These are phyloP conservation scores for Poronia punctata DNA, from an alignment of 495 filamentous ascomycete genomes.

Conservation along the genomic window DNA sequence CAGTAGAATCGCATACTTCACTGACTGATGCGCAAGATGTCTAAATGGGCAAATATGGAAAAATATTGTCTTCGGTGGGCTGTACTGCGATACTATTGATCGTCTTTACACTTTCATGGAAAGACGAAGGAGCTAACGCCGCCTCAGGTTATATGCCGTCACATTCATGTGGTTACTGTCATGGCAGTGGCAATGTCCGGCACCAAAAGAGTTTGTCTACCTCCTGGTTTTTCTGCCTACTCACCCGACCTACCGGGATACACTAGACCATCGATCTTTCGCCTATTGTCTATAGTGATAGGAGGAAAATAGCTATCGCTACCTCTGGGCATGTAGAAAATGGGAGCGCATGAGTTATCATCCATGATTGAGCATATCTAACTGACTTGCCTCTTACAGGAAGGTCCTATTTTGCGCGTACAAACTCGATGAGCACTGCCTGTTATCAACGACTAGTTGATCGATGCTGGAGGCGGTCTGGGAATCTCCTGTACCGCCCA, in stretches of 20 bases:
- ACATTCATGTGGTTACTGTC: constrained; percentile 48
- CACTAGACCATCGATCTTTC: too few relatives aligned
- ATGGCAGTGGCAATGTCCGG: constrained; percentile 33
- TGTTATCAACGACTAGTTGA: constrained; percentile 80
- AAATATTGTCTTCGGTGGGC: too few relatives aligned
- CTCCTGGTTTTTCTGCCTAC: too few relatives aligned
- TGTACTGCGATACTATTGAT: too few relatives aligned
- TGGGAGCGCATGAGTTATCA: too few relatives aligned
- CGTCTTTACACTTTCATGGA: too few relatives aligned
- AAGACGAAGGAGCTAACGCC: too few relatives aligned
- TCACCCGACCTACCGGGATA: background rate
- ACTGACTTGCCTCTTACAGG: constrained; percentile 46
- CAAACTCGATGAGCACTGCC: constrained; percentile 56
- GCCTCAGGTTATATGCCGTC: constrained; percentile 40
- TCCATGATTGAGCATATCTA: constrained; percentile 22
- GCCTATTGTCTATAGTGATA: too few relatives aligned
- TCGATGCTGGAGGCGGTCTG: constrained; percentile 84
- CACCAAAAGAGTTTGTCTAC: constrained; percentile 32
- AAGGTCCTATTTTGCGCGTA: constrained; percentile 73
- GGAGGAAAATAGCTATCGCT: too few relatives aligned
- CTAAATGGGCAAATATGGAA: too few relatives aligned
- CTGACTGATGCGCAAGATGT: too few relatives aligned
- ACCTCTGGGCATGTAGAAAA: constrained; percentile 13
- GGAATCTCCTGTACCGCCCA: constrained; percentile 82
- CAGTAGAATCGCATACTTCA: too few relatives aligned